These are phyloP conservation scores for Starmerella bombi DNA, from an alignment of 805 yeast species.

Conservation along the genomic window DNA sequence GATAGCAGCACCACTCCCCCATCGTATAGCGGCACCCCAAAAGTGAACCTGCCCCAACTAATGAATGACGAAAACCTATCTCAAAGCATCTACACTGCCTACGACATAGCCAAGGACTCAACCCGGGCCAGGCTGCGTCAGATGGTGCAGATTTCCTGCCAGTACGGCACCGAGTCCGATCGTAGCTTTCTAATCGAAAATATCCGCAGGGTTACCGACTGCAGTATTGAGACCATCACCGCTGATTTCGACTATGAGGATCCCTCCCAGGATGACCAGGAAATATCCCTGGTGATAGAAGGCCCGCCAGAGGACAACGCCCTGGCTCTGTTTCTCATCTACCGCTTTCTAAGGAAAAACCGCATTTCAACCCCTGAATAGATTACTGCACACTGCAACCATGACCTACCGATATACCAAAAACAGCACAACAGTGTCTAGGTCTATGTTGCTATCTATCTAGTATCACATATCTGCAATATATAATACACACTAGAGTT, in stretches of 20 bases:
- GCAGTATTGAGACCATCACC: slow-evolving; percentile 5
- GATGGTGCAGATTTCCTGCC: slow-evolving; percentile 13
- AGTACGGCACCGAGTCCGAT: not conserved
- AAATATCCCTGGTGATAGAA: slow-evolving; percentile 51
- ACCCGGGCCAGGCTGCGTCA: slow-evolving; percentile 15
- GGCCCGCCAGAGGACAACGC: slow-evolving; percentile 51
- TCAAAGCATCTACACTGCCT: slow-evolving; percentile 16
- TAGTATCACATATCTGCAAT: no score
- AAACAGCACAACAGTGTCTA: no score
- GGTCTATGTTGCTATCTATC: no score
- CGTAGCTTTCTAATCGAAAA: slow-evolving; percentile 12
- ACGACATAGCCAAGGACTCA: slow-evolving; percentile 20
- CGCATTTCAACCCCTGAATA: not conserved
- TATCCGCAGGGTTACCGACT: slow-evolving; percentile 15
- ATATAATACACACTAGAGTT: no score
- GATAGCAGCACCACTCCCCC: not conserved
- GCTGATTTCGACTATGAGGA: slow-evolving; percentile 2
- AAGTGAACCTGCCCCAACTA: slow-evolving; percentile 4
- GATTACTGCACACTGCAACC: not conserved
- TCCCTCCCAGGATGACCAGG: slow-evolving; percentile 34
- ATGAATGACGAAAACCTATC: slow-evolving; percentile 3
- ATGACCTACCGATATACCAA: no score
- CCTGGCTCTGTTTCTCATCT: slow-evolving; percentile 17
- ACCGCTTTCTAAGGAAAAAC: slow-evolving; percentile 8
- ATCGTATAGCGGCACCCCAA: not conserved